Evolutionary conservation across 1,139 yeast genomes (phyloP).

Genomic region (Debaryomycetaceae sp.): DNA sequence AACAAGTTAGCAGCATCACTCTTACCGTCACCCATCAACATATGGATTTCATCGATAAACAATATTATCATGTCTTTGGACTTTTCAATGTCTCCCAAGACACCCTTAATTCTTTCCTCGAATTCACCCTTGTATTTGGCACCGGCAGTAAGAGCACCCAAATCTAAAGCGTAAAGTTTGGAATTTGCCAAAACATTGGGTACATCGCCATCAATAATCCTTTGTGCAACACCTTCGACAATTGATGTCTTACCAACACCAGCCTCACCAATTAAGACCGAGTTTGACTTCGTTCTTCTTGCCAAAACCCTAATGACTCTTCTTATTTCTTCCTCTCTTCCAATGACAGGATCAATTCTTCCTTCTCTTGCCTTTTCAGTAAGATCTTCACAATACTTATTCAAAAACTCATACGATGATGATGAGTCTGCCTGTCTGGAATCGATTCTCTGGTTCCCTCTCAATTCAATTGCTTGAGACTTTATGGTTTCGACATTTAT

Average conservation of each 20-base stretch:
- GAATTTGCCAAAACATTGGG: conserved; percentile 83
- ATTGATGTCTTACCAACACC: conserved; percentile 99
- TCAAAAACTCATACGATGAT: conserved; percentile 74
- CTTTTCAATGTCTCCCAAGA: conserved; percentile 86
- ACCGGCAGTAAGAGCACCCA: conserved; percentile 97
- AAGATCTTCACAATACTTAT: conserved; percentile 88
- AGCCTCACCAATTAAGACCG: conserved; percentile 96
- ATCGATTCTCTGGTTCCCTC: conserved; percentile 92
- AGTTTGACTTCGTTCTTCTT: conserved; percentile 93
- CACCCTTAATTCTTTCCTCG: conserved; percentile 97
- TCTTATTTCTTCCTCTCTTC: conserved; percentile 97
- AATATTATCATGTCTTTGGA: conserved; percentile 81
- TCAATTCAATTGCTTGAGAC: conserved; percentile 75
- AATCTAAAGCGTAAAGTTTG: conserved; percentile 79
- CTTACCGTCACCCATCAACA: conserved; percentile 98
- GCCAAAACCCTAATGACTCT: conserved; percentile 91
- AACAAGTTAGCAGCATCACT: conserved; percentile 93
- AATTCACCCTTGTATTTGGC: conserved; percentile 98
- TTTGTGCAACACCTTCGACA: conserved; percentile 97
- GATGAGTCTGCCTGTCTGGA: conserved; percentile 93
- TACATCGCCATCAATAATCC: conserved; percentile 93
- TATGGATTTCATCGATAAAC: conserved; percentile 95
- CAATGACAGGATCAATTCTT: conserved; percentile 95
- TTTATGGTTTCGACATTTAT: conserved; percentile 71
- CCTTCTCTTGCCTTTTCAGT: conserved; percentile 94